A percentile compares a stretch with the other conserved stretches of the same genome.
phyloP scores from a whole-genome alignment of 1,284 basidiomycete genomes.

The Coniferiporia weirii region DNA sequence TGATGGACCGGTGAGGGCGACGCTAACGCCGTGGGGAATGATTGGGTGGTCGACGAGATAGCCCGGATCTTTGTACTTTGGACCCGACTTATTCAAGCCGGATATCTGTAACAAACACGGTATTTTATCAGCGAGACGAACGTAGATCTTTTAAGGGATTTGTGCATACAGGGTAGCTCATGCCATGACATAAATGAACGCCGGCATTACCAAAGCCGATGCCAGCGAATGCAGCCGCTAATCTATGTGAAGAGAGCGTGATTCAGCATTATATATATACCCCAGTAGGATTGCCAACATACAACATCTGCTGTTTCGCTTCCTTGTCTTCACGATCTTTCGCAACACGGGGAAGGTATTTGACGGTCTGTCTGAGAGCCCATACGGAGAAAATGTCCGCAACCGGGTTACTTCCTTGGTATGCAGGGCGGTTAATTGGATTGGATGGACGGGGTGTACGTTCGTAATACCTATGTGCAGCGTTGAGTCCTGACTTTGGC shows the following conservation, averaged over 20 bases:
- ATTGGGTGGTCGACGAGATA: constrained; percentile 82
- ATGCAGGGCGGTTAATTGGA: constrained; percentile 87
- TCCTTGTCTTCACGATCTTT: constrained; percentile 77
- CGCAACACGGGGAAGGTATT: constrained; percentile 85
- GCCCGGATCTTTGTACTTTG: constrained; percentile 84
- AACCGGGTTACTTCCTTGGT: constrained; percentile 95
- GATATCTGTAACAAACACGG: too few relatives aligned
- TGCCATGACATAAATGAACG: constrained; percentile 86
- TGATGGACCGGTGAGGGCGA: constrained; percentile 87
- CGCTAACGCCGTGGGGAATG: constrained; percentile 87
- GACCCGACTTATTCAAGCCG: constrained; percentile 90
- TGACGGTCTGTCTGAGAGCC: constrained; percentile 88
- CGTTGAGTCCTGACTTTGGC: not conserved
- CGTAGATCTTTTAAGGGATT: not conserved
- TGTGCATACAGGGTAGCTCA: constrained; percentile 67
- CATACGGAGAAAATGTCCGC: constrained; percentile 95
- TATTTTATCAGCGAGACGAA: not conserved
- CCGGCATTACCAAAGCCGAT: constrained; percentile 96
- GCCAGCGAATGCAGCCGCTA: constrained; percentile 88
- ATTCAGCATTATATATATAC: not conserved
- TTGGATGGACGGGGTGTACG: constrained; percentile 86
- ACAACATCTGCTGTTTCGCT: constrained; percentile 91
- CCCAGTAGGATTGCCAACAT: constrained; percentile 28
- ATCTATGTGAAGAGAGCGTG: constrained; percentile 33
- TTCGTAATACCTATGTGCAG: constrained; percentile 66